Conservation (phyloP, 1,139 yeast genomes). For the Pichia sp. region DNA sequence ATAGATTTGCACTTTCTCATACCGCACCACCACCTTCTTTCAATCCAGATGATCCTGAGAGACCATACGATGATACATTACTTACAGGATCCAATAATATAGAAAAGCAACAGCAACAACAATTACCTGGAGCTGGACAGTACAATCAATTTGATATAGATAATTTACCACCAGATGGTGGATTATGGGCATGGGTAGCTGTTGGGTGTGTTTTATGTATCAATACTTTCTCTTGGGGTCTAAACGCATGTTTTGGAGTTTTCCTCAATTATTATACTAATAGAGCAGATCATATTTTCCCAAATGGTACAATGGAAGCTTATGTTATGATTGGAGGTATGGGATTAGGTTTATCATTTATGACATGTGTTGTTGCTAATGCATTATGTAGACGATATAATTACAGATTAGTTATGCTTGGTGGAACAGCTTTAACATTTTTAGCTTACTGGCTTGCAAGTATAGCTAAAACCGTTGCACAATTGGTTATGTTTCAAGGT, state of each 20-base stretch:
- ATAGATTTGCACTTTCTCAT: conserved; percentile 20
- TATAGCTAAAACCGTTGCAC: conserved; percentile 51
- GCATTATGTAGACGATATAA: conserved; percentile 30
- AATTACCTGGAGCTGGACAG: conserved; percentile 21
- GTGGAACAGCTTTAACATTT: conserved; percentile 48
- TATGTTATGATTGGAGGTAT: conserved; percentile 68
- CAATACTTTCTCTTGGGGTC: conserved; percentile 59
- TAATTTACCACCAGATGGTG: conserved; percentile 56
- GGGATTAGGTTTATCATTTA: conserved; percentile 51
- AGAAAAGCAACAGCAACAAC: neutral
- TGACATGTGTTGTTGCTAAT: conserved; percentile 47
- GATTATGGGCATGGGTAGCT: conserved; percentile 61
- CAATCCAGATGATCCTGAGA: conserved; percentile 13
- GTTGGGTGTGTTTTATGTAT: conserved; percentile 47
- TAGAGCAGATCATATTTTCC: conserved; percentile 35
- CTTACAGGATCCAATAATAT: no score
- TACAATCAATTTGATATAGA: conserved; percentile 29
- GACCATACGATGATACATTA: no score
- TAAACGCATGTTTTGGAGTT: conserved; percentile 64
- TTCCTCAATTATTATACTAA: conserved; percentile 51
- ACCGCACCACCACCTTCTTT: conserved; percentile 12
- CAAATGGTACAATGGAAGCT: conserved; percentile 51
- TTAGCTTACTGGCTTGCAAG: conserved; percentile 59
- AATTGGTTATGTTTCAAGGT: conserved; percentile 65
- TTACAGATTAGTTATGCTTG: conserved; percentile 32